Percentiles rank a stretch among this genome's conserved stretches.
Conservation (phyloP, 306 rosid species). For the Cucurbita moschata region DNA sequence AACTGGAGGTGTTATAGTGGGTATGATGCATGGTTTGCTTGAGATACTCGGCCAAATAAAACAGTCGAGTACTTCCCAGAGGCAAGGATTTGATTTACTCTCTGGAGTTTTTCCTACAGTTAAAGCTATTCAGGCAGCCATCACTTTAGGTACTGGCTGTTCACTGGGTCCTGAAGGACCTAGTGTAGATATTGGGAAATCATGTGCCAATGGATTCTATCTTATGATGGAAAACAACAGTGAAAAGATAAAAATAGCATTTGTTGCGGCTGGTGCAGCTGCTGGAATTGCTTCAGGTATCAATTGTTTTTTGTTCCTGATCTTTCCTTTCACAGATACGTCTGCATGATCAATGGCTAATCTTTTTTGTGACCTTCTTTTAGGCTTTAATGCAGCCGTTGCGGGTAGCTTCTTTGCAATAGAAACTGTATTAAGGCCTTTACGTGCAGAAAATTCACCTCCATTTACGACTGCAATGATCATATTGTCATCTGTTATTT, state of each 20-base stretch:
- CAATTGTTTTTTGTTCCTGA: neutral
- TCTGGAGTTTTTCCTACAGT: conserved; percentile 68
- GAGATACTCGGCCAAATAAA: conserved; percentile 77
- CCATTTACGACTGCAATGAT: conserved; percentile 99
- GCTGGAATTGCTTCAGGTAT: conserved; percentile 94
- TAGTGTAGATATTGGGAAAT: conserved; percentile 94
- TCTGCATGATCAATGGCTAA: neutral
- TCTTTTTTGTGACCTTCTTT: conserved; percentile 16
- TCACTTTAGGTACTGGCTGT: conserved; percentile 90
- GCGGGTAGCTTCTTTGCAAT: conserved; percentile 99
- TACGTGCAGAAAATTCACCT: conserved; percentile 93
- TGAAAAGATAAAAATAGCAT: conserved; percentile 72
- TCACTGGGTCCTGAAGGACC: conserved; percentile 99
- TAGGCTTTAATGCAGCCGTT: conserved; percentile 98
- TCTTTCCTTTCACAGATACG: neutral
- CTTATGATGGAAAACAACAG: conserved; percentile 87
- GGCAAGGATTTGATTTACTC: conserved; percentile 74
- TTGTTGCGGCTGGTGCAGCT: conserved; percentile 97
- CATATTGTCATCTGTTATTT: conserved; percentile 94
- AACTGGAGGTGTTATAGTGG: conserved; percentile 86
- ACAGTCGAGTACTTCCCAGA: conserved; percentile 56
- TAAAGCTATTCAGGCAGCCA: conserved; percentile 92
- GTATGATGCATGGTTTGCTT: conserved; percentile 94
- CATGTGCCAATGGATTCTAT: conserved; percentile 91
- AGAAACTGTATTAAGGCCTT: conserved; percentile 93